Evolutionary conservation across 2,329 filamentous ascomycete genomes (phyloP), one percentile per base, ranked within the genome.

Genomic region (Polychaeton citri): DNA sequence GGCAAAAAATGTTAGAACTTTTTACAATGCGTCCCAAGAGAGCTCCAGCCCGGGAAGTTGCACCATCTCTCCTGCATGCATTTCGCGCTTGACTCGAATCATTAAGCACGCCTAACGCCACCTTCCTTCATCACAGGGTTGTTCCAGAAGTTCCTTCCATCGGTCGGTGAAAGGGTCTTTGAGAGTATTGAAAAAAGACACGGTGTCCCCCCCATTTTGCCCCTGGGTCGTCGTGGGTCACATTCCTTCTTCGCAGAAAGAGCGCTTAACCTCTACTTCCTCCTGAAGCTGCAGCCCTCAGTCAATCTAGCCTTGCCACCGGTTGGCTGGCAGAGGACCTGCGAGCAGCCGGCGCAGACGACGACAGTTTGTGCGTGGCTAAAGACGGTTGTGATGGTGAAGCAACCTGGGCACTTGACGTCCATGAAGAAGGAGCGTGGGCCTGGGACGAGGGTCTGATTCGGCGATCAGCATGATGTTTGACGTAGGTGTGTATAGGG

Each of bases 391-490:
- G 90, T 98, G 79, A 98, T 98, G 69, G 87, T 95, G 81, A 96
- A 98, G 84, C 90, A 98, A 62, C 90, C 90, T 66, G 90, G 90
- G 83, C 90, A 98, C 82, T 98, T 98, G 76, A 98, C 90, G 66
- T 98, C 90, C 90, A 98, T 98, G 84, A 98, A 98, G 83, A 96
- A 98, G 54, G 88, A 96, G 67, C 90, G 85, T 60, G 90, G 90
- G 52, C 77, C 81, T 60, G 90, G 90, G 64, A 98, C 90, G 59
- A 98, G 83, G 54, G 47, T 52, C 52, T 55, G 42, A 17, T 33
- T 21, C 31, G 21, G 34, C 19, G 32, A 20, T 41, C 34, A 34
- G 35, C 35, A 35, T 38, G n/a, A n/a, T n/a, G n/a, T n/a, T n/a
- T n/a, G n/a, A n/a, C 16, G 33, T 35, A 31, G 33, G 42, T 33